Conservation (phyloP, 2,329 filamentous ascomycete genomes). For the Diaporthe aspalathi region DNA sequence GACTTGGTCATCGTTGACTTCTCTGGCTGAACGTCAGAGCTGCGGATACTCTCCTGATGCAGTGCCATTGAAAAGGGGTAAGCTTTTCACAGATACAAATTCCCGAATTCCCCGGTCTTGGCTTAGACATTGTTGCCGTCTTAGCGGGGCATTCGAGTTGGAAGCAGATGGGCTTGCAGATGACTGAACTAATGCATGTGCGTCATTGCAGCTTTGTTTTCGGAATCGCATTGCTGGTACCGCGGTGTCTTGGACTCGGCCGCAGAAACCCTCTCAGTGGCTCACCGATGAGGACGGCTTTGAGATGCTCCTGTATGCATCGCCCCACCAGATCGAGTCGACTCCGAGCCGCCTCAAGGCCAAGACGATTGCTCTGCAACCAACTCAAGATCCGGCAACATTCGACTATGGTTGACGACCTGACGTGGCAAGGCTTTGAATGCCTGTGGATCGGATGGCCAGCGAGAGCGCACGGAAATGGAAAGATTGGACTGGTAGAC, state of each 20-base stretch:
- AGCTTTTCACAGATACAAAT: no score
- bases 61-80: no score
- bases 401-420: neutral
- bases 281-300: neutral
- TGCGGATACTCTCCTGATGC: no score
- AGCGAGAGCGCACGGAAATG: neutral
- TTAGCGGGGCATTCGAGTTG: neutral
- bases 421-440: neutral
- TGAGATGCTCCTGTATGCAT: neutral
- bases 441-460: no score
- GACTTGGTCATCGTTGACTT: no score
- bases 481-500: neutral
- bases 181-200: neutral
- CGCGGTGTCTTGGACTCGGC: neutral
- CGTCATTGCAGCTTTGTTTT: neutral
- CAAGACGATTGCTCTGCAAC: neutral
- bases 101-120: neutral
- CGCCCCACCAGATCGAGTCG: neutral
- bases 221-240: neutral
- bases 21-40: no score
- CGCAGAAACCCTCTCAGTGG: neutral
- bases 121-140: neutral
- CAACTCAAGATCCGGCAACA: no score
- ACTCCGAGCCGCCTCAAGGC: neutral
- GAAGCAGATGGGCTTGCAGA: neutral